Evolutionary conservation across 2,329 filamentous ascomycete species (phyloP).

Genomic region (Penicillium janthinellum): DNA sequence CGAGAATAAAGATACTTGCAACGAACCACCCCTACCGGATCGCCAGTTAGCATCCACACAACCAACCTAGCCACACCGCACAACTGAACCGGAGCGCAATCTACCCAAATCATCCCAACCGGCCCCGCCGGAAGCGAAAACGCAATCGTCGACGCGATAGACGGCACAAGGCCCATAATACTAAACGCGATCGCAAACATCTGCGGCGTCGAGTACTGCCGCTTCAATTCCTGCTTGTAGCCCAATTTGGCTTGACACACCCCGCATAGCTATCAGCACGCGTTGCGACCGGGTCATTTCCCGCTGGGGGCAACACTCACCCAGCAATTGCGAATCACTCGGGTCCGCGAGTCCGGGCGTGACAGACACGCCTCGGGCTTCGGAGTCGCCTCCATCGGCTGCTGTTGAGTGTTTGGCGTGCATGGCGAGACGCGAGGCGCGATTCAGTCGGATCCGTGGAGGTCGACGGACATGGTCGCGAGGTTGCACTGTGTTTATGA

Average conservation of each 20-base stretch:
- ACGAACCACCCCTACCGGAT: constrained; percentile 52
- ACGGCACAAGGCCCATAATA: constrained; percentile 64
- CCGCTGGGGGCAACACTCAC: constrained; percentile 11
- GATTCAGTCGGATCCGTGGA: neutral
- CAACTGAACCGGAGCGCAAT: neutral
- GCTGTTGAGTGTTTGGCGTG: neutral
- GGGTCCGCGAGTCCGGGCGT: constrained; percentile 18
- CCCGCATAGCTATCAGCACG: constrained; percentile 5
- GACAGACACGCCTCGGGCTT: neutral
- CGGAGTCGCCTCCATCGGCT: neutral
- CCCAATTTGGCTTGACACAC: constrained; percentile 38
- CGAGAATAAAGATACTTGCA: constrained; percentile 59
- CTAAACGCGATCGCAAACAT: constrained; percentile 63
- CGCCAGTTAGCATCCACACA: constrained; percentile 4
- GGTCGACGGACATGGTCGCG: neutral
- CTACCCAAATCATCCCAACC: constrained; percentile 63
- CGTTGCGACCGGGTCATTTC: neutral
- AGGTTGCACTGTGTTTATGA: neutral
- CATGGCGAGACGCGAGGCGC: neutral
- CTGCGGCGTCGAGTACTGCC: constrained; percentile 66
- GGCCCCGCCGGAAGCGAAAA: constrained; percentile 63
- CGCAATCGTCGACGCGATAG: constrained; percentile 60
- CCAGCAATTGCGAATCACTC: constrained; percentile 30
- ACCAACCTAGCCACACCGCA: too few species aligned
- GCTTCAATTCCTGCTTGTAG: constrained; percentile 62